Evolutionary conservation across 345 rosid genomes (phyloP).

Genomic region (Erodium maritimum): DNA sequence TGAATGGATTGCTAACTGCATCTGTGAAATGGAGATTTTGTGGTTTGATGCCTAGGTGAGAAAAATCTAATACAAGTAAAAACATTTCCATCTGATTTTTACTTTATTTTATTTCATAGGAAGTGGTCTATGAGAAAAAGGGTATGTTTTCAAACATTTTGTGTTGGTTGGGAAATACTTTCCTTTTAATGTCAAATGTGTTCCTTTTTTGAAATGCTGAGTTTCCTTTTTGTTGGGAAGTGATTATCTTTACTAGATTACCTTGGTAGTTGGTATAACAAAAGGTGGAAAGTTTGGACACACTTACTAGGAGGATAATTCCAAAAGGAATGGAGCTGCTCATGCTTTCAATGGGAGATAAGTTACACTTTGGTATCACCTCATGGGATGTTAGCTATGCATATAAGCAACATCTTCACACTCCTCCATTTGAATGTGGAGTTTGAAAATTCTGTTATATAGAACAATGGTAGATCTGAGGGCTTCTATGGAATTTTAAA

Average conservation of each 20-base stretch:
- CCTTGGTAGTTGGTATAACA: no score
- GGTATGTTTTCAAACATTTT: background rate
- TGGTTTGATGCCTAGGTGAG: background rate
- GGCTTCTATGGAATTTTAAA: background rate
- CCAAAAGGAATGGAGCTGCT: background rate
- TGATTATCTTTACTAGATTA: no score
- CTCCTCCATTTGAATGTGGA: background rate
- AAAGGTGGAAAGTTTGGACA: background rate
- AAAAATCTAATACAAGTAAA: background rate
- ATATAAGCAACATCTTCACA: background rate
- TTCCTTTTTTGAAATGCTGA: background rate
- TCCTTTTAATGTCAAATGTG: background rate
- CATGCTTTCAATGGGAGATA: background rate
- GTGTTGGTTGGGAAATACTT: background rate
- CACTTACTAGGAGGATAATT: background rate
- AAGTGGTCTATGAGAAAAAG: background rate
- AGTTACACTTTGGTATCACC: background rate
- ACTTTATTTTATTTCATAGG: no score
- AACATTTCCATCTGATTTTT: no score
- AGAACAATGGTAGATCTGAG: background rate
- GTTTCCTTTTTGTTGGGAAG: background rate
- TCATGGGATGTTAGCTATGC: background rate
- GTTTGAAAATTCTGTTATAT: no score
- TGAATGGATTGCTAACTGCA: background rate
- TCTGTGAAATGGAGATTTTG: background rate